Evolutionary conservation across 176 grass and related monocot species (phyloP), one percentile per base, ranked within the genome.

Genomic region (Aechmea fasciata): DNA sequence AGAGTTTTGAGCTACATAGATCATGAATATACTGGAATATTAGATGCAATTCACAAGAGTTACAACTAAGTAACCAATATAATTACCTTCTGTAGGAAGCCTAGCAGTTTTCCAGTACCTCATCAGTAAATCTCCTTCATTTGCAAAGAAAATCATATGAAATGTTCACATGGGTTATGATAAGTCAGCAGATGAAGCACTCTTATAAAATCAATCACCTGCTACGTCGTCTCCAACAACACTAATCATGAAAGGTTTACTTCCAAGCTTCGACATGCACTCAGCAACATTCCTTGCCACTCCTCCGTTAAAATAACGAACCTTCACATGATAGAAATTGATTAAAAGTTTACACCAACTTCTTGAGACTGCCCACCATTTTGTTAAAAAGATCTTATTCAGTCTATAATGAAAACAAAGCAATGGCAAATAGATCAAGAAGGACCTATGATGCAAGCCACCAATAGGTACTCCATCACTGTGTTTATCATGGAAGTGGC

Each of bases 231-330:
- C 72, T 63, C 93, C 93, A 83, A 92, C 63, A 50, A 85, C 81
- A 73, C 93, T 96, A 70, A 96, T 96, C 84, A 96, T 82, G 62
- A 90, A 89, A 55, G 86, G 74, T 65, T 25, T 85, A 80, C 69
- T 81, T 83, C 89, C 89, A 77, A 96, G 81, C 78, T 96, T 96
- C 69, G 71, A 76, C 89, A 92, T 90, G 79, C 93, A 96, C 84
- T 92, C 93, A 18, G 93, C 93, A 71, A 96, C 81, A 84, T 96
- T 96, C 81, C 93, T 92, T 76, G 81, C 89, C 48, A 96, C 93
- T 72, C 93, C 89, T 48, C 93, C 89, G 50, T 72, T 76, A 14
- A 87, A 59, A 75, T 92, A 96, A 18, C 82, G 85, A 75, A 96
- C 89, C 93, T 96, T 47, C 62, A 47, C 19, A 69, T 70, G 49